Evolutionary conservation across 1,284 basidiomycete genomes (phyloP), one percentile per base, ranked within the genome.

Genomic region (Ustilago lituana): DNA sequence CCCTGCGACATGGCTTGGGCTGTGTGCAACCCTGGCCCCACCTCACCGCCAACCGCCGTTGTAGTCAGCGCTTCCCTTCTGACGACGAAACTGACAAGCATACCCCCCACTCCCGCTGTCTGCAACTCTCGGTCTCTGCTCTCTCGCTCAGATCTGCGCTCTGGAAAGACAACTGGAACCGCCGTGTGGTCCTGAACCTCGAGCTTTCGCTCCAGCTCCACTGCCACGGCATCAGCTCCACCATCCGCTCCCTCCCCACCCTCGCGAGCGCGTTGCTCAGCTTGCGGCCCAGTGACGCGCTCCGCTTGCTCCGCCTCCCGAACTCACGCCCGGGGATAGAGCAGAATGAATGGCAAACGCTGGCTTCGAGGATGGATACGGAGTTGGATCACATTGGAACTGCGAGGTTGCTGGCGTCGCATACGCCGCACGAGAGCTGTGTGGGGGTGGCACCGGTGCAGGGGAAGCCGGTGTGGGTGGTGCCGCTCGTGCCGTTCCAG

Each of bases 381-480:
- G 59, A 68, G 24, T 20, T 68, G 40, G 65, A 63, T 22, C 55
- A 54, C 14, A 55, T 68, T 35, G 65, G 65, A 14, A 33, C 50
- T 8, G 50, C 65, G 5, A n/a, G 39, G 4, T 17, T 68, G 51
- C 17, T 68, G 36, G 38, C 35, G 11, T 44, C 45, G n/a, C 62
- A 59, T 26, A 54, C 48, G 15, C 51, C 50, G 46, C 65, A 68
- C 36, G 47, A 62, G 47, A 63, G 59, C 39, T 62, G 54, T 43
- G 41, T 20, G 14, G 35, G 58, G 15, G 49, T 49, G 7, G 2
- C 50, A 15, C 56, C 51, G 36, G 39, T 11, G n/a, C 39, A 54
- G 20, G 53, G 24, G 0, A 23, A 22, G 5, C 43, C 51, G 17
- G 20, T 38, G 3, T 35, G 37, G 38, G 40, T n/a, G 5, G 23